Evolutionary conservation across 257 asterid species (phyloP).

Genomic region (Solanum pimpinellifolium): DNA sequence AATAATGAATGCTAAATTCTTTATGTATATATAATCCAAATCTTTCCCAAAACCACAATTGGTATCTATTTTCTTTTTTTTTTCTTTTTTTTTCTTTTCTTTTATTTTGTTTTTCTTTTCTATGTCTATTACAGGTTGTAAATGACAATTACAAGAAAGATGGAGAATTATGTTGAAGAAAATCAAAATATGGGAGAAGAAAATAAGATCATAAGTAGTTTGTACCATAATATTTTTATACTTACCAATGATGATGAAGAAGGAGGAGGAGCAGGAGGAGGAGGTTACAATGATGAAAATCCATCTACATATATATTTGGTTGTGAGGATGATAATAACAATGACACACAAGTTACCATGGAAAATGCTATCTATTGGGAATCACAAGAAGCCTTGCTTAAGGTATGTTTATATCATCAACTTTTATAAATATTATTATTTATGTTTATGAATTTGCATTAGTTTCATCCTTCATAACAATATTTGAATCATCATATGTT

Average conservation of each 20-base stretch:
- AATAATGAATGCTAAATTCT: no score
- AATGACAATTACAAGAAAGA: not conserved
- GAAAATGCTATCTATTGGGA: slow-evolving; percentile 27
- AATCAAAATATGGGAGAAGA: not conserved
- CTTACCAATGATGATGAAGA: not conserved
- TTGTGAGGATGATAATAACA: not conserved
- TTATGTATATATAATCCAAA: not conserved
- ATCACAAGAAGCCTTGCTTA: slow-evolving; percentile 33
- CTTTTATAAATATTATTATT: not conserved
- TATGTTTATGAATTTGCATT: not conserved
- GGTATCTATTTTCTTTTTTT: not conserved
- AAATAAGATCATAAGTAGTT: not conserved
- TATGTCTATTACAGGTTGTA: not conserved
- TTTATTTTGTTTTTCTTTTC: not conserved
- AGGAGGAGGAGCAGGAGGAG: not conserved
- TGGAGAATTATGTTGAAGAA: not conserved
- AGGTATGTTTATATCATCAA: slow-evolving; percentile 7
- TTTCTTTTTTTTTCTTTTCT: not conserved
- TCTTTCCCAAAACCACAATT: not conserved
- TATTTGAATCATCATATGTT: not conserved
- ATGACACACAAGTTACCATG: not conserved
- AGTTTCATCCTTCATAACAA: not conserved
- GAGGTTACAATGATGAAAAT: not conserved
- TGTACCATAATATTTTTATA: not conserved
- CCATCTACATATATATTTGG: not conserved